A percentile compares a stretch with the other conserved stretches of the same genome.
phyloP scores from a whole-genome alignment of 192 early-diverging fungal genomes.

The Dissophora ornata region DNA sequence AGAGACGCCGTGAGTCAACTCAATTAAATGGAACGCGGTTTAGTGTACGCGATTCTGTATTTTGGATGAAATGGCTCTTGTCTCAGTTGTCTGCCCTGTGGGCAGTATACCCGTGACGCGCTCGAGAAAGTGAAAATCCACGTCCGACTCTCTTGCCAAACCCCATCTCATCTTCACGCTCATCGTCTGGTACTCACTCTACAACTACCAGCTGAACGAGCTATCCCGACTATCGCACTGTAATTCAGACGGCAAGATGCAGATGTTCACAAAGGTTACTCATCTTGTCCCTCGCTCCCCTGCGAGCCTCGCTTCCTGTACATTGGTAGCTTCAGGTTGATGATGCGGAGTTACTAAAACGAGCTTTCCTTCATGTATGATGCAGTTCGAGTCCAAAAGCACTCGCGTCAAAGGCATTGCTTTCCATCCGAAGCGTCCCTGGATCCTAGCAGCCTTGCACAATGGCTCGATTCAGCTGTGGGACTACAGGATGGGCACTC shows the following conservation, averaged over 20 bases:
- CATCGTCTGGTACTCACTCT: too few relatives aligned
- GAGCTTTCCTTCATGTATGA: background rate
- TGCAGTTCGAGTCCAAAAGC: conserved; percentile 97
- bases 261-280: background rate
- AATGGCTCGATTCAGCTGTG: conserved; percentile 98
- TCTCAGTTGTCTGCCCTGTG: too few relatives aligned
- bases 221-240: too few relatives aligned
- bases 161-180: too few relatives aligned
- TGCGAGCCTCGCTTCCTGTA: background rate
- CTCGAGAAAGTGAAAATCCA: too few relatives aligned
- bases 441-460: conserved; percentile 97
- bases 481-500: conserved; percentile 99
- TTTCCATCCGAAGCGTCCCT: conserved; percentile 97
- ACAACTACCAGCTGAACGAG: too few relatives aligned
- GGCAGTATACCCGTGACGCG: too few relatives aligned
- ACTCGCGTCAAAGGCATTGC: conserved; percentile 96
- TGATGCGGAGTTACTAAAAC: background rate
- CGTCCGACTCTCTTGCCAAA: too few relatives aligned
- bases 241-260: background rate
- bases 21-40: too few relatives aligned
- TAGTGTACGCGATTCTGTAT: too few relatives aligned
- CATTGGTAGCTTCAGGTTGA: background rate
- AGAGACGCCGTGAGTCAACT: too few relatives aligned
- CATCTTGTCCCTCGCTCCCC: background rate
- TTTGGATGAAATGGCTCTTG: too few relatives aligned